Evolutionary conservation across 176 grass and related monocot species (phyloP).

Genomic region (Stipa capillata): DNA sequence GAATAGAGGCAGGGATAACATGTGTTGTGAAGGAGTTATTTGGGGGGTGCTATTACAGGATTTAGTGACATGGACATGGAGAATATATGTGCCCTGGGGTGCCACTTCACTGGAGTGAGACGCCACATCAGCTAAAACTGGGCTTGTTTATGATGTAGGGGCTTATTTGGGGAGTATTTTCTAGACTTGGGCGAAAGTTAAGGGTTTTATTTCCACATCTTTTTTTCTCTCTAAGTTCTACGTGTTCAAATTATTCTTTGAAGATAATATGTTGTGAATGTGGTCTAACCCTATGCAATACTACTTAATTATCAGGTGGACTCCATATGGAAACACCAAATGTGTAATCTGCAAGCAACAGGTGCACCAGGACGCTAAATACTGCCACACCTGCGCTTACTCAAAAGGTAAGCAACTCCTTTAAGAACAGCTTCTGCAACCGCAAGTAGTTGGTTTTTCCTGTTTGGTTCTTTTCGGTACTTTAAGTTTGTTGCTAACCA

Average conservation of each 20-base stretch:
- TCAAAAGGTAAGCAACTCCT: conserved; percentile 67
- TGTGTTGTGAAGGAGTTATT: not conserved
- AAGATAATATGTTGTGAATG: not conserved
- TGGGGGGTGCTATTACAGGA: not conserved
- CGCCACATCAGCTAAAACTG: not conserved
- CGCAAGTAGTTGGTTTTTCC: not conserved
- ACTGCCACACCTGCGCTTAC: conserved; percentile 97
- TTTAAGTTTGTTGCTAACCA: not conserved
- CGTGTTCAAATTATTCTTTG: not conserved
- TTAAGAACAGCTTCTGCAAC: not conserved
- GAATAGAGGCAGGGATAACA: too few species aligned
- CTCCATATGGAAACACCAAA: conserved; percentile 88
- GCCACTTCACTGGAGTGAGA: not conserved
- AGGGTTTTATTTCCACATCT: not conserved
- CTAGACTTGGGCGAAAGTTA: too few species aligned
- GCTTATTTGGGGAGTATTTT: too few species aligned
- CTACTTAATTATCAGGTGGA: conserved; percentile 58
- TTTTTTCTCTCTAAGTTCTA: not conserved
- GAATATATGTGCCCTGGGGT: not conserved
- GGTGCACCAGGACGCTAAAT: conserved; percentile 94
- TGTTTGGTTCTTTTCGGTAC: not conserved
- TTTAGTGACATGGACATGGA: not conserved
- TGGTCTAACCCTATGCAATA: not conserved
- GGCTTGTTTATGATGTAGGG: not conserved
- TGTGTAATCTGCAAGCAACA: conserved; percentile 95